phyloP scores from a whole-genome alignment of 306 rosid species.

The Neltuma alba region DNA sequence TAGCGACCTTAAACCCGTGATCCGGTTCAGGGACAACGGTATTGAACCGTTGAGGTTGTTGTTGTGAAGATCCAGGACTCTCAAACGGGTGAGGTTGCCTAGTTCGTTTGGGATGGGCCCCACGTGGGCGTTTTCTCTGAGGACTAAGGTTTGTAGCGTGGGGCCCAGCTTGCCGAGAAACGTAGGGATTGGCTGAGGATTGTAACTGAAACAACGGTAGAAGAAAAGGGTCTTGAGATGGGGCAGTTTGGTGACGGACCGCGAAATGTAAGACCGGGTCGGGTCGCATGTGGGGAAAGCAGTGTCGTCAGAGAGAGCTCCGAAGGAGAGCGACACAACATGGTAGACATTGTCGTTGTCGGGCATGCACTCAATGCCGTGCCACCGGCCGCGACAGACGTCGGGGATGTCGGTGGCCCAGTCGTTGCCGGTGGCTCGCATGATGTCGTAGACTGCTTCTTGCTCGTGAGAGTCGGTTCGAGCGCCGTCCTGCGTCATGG shows the following conservation, averaged over 20 bases:
- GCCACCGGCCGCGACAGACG: slow-evolving; percentile 93
- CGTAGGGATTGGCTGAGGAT: slow-evolving; percentile 68
- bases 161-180: slow-evolving; percentile 69
- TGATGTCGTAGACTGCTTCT: slow-evolving; percentile 77
- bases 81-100: slow-evolving; percentile 68
- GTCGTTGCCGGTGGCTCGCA: slow-evolving; percentile 83
- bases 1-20: slow-evolving; percentile 62
- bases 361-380: slow-evolving; percentile 94
- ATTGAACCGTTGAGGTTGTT: slow-evolving; percentile 74
- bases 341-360: slow-evolving; percentile 74
- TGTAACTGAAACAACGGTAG: slow-evolving; percentile 72
- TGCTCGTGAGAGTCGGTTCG: slow-evolving; percentile 69
- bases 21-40: slow-evolving; percentile 51
- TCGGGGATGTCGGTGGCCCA: slow-evolving; percentile 88
- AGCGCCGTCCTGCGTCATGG: slow-evolving; percentile 56
- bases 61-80: slow-evolving; percentile 75
- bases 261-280: slow-evolving; percentile 59
- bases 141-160: slow-evolving; percentile 62
- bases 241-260: slow-evolving; percentile 62
- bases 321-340: slow-evolving; percentile 79
- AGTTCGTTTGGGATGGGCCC: slow-evolving; percentile 70
- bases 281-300: slow-evolving; percentile 89
- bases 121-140: slow-evolving; percentile 75
- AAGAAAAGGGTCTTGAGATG: slow-evolving; percentile 67
- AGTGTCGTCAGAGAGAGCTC: slow-evolving; percentile 80